A percentile compares a stretch with the other conserved stretches of the same genome.
Evolutionary conservation across 2,329 filamentous ascomycete species (phyloP).

Genomic region (Venturia carpophila): DNA sequence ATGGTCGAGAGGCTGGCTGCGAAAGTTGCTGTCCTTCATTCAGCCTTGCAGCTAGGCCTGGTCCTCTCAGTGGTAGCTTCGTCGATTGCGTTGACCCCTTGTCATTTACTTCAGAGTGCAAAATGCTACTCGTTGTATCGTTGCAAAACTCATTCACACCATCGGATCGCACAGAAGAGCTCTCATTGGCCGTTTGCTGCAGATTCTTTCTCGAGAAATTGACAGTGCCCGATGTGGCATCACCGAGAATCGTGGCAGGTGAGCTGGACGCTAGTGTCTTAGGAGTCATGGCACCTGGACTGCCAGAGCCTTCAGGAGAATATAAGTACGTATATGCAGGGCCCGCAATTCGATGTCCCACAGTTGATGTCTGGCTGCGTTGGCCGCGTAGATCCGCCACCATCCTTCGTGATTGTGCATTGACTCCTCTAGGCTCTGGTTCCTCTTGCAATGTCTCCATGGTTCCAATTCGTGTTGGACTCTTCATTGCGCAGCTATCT

Average conservation of each 20-base stretch:
- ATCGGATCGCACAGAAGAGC: neutral
- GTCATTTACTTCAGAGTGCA: neutral
- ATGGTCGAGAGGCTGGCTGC: neutral
- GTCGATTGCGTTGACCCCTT: neutral
- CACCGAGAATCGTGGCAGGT: neutral
- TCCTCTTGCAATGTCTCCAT: slow-evolving; percentile 16
- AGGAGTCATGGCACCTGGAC: neutral
- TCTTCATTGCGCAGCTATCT: neutral
- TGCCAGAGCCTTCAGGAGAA: neutral
- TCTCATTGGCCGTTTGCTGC: neutral
- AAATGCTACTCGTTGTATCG: neutral
- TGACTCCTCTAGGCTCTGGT: neutral
- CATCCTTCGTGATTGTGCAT: neutral
- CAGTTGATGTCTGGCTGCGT: neutral
- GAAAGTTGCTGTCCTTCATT: neutral
- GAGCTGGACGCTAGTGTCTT: slow-evolving; percentile 6
- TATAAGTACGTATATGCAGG: neutral
- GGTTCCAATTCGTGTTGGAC: neutral
- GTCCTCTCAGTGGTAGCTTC: neutral
- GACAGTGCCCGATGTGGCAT: neutral
- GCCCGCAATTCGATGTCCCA: neutral
- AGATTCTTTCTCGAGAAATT: slow-evolving; percentile 11
- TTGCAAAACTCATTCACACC: slow-evolving; percentile 10
- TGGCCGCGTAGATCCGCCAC: neutral
- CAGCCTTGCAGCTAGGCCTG: neutral